Conservation (phyloP, 495 filamentous ascomycete genomes). For the Penicillium cinerascens region DNA sequence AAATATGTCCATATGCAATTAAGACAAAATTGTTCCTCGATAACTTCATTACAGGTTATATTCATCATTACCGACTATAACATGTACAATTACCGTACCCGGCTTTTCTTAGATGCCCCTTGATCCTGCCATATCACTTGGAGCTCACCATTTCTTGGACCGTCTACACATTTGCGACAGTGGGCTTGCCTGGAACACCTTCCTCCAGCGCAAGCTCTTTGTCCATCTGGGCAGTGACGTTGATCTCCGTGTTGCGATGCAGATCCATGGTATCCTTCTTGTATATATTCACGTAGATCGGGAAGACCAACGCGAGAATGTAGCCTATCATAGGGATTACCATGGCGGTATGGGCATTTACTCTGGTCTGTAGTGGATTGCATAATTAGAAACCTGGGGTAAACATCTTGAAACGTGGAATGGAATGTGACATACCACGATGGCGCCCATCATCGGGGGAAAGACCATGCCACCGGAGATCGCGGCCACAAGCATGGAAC, state of each 20-base stretch:
- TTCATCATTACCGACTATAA: background rate
- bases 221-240: slow-evolving; percentile 11
- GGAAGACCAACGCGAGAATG: slow-evolving; percentile 42
- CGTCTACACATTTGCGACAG: slow-evolving; percentile 5
- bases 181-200: slow-evolving; percentile 9
- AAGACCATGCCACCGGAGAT: slow-evolving; percentile 64
- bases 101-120: background rate
- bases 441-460: slow-evolving; percentile 58
- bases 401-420: background rate
- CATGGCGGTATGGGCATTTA: slow-evolving; percentile 34
- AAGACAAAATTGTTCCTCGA: background rate
- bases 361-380: slow-evolving; percentile 1
- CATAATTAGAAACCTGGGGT: background rate
- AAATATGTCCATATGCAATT: background rate
- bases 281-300: slow-evolving; percentile 46
- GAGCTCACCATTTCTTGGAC: background rate
- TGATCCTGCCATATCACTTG: background rate
- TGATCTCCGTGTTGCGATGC: slow-evolving; percentile 40
- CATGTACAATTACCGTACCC: background rate
- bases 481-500: slow-evolving; percentile 63
- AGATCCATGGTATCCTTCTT: slow-evolving; percentile 45
- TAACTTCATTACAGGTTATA: background rate
- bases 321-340: slow-evolving; percentile 42
- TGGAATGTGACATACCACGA: slow-evolving; percentile 10
- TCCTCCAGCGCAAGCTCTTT: slow-evolving; percentile 19